Percentiles rank a stretch among this genome's conserved stretches.
Evolutionary conservation across 2,329 filamentous ascomycete genomes (phyloP).

Genomic region (Fusarium sp.): DNA sequence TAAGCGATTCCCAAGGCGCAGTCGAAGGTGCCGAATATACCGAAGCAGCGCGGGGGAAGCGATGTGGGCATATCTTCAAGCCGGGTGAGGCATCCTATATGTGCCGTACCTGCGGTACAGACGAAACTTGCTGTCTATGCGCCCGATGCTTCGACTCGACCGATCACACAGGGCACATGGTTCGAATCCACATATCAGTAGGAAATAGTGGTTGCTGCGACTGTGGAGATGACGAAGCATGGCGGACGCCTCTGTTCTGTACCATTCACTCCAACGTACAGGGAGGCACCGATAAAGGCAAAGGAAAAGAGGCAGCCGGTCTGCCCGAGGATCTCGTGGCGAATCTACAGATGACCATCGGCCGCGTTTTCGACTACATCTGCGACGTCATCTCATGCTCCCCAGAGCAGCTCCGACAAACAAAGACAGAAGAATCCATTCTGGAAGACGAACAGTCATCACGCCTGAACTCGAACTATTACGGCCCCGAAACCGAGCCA

Average conservation of each 20-base stretch:
- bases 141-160: conserved; percentile 95
- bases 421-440: conserved; percentile 87
- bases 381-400: conserved; percentile 99
- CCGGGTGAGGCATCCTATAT: conserved; percentile 92
- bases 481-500: conserved; percentile 70
- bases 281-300: conserved; percentile 69
- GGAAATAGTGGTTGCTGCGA: conserved; percentile 98
- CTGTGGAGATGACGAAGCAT: conserved; percentile 95
- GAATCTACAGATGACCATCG: conserved; percentile 88
- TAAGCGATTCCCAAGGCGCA: conserved; percentile 91
- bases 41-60: conserved; percentile 89
- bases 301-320: conserved; percentile 70
- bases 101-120: conserved; percentile 93
- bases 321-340: conserved; percentile 83
- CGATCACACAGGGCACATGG: conserved; percentile 93
- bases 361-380: conserved; percentile 90
- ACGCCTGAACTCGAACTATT: conserved; percentile 77
- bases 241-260: conserved; percentile 89
- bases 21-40: conserved; percentile 96
- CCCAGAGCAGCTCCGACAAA: conserved; percentile 90
- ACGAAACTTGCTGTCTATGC: conserved; percentile 96
- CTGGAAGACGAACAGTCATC: conserved; percentile 85
- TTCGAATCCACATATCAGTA: conserved; percentile 87
- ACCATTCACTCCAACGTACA: conserved; percentile 85
- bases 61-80: conserved; percentile 98